phyloP scores from a whole-genome alignment of 768 basidiomycete genomes.

The Mycena galopus region DNA sequence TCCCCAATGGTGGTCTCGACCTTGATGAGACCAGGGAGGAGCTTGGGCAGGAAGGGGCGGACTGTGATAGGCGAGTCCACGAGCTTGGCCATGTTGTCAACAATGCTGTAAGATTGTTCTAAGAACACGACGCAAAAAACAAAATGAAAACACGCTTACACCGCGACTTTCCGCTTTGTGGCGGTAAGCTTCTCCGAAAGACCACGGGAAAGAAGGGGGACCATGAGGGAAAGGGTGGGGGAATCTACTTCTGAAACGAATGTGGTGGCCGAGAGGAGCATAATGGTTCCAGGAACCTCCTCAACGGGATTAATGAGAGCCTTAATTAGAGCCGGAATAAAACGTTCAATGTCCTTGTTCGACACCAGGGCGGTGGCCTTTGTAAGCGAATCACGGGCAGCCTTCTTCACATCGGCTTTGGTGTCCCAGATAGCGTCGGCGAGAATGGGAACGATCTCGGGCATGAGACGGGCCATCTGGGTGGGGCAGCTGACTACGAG shows the following conservation, averaged over 20 bases:
- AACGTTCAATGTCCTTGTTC: constrained; percentile 98
- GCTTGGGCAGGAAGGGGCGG: constrained; percentile 96
- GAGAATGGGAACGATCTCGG: constrained; percentile 94
- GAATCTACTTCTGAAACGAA: constrained; percentile 99
- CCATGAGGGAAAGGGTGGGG: constrained; percentile 97
- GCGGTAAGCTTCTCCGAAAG: constrained; percentile 94
- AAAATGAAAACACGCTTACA: constrained; percentile 66
- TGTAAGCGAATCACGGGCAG: constrained; percentile 93
- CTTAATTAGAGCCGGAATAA: constrained; percentile 97
- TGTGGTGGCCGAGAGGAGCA: constrained; percentile 96
- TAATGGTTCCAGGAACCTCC: constrained; percentile 96
- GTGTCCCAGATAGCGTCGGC: constrained; percentile 98
- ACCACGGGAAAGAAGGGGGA: constrained; percentile 95
- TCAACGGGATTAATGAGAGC: constrained; percentile 99
- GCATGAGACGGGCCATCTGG: constrained; percentile 91
- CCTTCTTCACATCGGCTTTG: constrained; percentile 99
- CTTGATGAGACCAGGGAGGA: constrained; percentile 96
- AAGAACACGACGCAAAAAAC: constrained; percentile 36
- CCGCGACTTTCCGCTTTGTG: constrained; percentile 97
- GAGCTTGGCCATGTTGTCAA: constrained; percentile 99
- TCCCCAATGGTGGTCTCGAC: constrained; percentile 95
- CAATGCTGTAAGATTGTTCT: constrained; percentile 68
- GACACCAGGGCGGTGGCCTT: constrained; percentile 95
- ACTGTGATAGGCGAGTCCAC: constrained; percentile 96
- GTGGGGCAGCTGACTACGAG: constrained; percentile 85